Conservation (phyloP, 2,329 filamentous ascomycete species). For the Beauveria pseudobassiana region DNA sequence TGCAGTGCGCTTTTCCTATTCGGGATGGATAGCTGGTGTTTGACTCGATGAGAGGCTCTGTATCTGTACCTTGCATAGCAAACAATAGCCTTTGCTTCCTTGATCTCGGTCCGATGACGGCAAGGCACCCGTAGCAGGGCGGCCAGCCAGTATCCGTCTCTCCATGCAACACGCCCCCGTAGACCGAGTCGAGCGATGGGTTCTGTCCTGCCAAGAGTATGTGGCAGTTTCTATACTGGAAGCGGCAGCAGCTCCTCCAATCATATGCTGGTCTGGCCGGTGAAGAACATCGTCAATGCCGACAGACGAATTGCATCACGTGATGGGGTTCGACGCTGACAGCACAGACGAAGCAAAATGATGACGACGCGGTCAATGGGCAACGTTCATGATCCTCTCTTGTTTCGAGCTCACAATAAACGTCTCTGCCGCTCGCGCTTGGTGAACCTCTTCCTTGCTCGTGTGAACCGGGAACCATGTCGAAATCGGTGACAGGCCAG, state of each 20-base stretch:
- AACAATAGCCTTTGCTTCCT: constrained; percentile 1
- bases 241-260: background rate
- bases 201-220: background rate
- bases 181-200: background rate
- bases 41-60: background rate
- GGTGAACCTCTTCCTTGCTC: background rate
- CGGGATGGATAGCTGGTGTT: background rate
- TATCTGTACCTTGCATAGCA: constrained; percentile 5
- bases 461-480: constrained; percentile 32
- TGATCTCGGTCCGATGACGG: background rate
- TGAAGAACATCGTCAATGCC: background rate
- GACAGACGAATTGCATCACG: constrained; percentile 1
- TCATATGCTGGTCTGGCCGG: background rate
- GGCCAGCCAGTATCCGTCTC: background rate
- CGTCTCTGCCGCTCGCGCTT: background rate
- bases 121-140: too few species aligned
- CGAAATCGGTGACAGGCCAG: constrained; percentile 36
- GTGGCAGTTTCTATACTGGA: background rate
- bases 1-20: constrained; percentile 10
- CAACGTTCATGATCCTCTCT: too few species aligned
- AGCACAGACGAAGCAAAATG: background rate
- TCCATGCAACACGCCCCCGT: constrained; percentile 1
- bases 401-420: too few species aligned
- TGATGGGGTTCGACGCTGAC: background rate
- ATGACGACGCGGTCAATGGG: background rate